Base-by-base conservation (phyloP, 176 grass and related monocot species). In the Oryza punctata region DNA sequence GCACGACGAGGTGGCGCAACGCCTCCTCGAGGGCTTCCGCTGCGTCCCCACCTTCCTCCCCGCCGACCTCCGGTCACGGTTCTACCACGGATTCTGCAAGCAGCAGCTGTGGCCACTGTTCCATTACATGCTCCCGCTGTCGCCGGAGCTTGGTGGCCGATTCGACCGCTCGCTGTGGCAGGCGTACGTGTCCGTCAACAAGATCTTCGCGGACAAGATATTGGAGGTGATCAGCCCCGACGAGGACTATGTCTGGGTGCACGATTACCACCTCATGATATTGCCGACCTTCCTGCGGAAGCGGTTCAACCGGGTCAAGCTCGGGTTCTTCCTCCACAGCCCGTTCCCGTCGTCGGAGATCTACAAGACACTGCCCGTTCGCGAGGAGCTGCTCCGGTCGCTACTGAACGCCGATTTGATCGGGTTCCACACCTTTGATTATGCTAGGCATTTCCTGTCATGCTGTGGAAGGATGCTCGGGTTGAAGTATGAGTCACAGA, bases 41-140 rank as follows among this genome's bases (percentile, higher is more conserved):
- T 97, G 95, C 79, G 86, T 97, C 40, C 95, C 95, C 43, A 89
- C 92, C 5, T 97, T 97, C 90, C 92, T 97, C 1, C 89, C 95
- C 0, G 33, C 67, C 6, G 95, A 97, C 33, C 88, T 98, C 63
- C 84, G 38, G 6, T 85, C 90, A 26, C 79, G 84, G 35, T 98
- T 98, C 88, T 98, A 98, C 81, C 92, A 91, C 35, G 95, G 95
- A 18, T 98, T 98, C 87, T 98, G 95, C 84, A 98, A 98, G 83
- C 92, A 98, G 84, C 95, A 98, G 87, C 91, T 98, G 57, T 98
- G 95, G 95, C 95, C 95, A 72, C 86, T 97, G 82, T 97, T 97
- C 86, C 95, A 97, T 88, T 97, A 97, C 92, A 94, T 97, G 95
- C 92, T 97, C 40, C 95, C 95, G 21, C 88, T 97, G 43, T 97